Percentiles rank a stretch among this genome's conserved stretches.
These are phyloP conservation scores for Pelargonium cotyledonis DNA, from an alignment of 441 rosid genomes.

Conservation along the genomic window DNA sequence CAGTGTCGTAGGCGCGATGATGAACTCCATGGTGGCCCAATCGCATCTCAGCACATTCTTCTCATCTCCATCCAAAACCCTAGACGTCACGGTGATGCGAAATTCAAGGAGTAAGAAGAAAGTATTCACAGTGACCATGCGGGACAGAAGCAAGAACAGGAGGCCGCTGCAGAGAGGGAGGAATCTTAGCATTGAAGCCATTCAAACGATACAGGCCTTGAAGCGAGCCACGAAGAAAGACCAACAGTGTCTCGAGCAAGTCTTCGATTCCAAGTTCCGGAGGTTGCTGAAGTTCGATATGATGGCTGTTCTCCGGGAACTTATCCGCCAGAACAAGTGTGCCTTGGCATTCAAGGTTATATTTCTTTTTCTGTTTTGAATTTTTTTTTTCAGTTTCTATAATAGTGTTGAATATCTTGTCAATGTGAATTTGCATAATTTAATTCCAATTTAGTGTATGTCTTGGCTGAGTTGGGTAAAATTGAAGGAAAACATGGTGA, in stretches of 20 bases:
- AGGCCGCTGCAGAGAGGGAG: constrained; percentile 73
- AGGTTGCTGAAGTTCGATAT: constrained; percentile 78
- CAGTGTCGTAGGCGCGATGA: background rate
- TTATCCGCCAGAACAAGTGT: constrained; percentile 67
- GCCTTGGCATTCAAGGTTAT: constrained; percentile 59
- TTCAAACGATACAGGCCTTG: constrained; percentile 65
- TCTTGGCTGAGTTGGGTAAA: background rate
- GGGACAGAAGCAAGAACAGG: constrained; percentile 61
- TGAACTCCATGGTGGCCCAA: background rate
- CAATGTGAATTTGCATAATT: background rate
- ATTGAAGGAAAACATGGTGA: background rate
- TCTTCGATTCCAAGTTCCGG: constrained; percentile 43
- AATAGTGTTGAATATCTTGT: background rate
- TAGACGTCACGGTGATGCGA: background rate
- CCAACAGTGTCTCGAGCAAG: constrained; percentile 29
- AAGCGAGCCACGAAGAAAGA: constrained; percentile 45
- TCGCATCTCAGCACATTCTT: constrained; percentile 2
- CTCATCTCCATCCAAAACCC: background rate
- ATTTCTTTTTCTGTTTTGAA: background rate
- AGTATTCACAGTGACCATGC: constrained; percentile 34
- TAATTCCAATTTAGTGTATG: background rate
- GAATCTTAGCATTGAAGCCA: constrained; percentile 81
- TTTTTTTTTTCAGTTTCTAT: background rate
- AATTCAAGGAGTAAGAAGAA: constrained; percentile 9
- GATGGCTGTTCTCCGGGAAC: constrained; percentile 78